phyloP scores from a whole-genome alignment of 2,329 filamentous ascomycete genomes.

The Periconia macrospinosa region DNA sequence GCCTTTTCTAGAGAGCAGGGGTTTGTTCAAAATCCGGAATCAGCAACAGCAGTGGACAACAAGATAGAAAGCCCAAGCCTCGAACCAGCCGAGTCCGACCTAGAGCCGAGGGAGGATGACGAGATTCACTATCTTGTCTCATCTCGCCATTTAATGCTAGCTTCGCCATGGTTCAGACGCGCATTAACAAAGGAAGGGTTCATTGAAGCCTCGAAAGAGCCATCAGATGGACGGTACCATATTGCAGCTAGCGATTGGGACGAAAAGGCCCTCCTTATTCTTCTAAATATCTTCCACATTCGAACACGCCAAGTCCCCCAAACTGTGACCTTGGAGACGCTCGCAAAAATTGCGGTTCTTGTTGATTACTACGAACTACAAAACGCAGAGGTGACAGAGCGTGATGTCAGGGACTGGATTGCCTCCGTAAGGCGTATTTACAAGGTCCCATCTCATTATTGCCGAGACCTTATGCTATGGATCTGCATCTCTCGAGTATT shows the following conservation, averaged over 20 bases:
- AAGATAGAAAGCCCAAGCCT: not conserved
- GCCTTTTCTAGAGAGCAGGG: conserved; percentile 1
- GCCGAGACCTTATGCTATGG: conserved; percentile 25
- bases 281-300: conserved; percentile 52
- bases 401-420: conserved; percentile 49
- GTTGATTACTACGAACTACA: conserved; percentile 48
- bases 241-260: conserved; percentile 28
- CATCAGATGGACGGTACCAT: conserved; percentile 11
- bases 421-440: conserved; percentile 13
- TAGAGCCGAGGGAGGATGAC: conserved; percentile 3
- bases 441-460: conserved; percentile 9
- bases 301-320: conserved; percentile 47
- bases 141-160: conserved; percentile 5
- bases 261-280: conserved; percentile 44
- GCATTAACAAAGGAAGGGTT: conserved; percentile 1
- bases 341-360: conserved; percentile 50
- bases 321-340: conserved; percentile 42
- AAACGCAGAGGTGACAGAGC: conserved; percentile 45
- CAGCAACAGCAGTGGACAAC: conserved; percentile 1
- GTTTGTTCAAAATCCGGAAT: not conserved
- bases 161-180: conserved; percentile 3
- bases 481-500: conserved; percentile 25
- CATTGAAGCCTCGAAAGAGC: conserved; percentile 2
- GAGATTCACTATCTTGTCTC: conserved; percentile 7
- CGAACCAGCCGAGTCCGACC: not conserved